phyloP scores from a whole-genome alignment of 352 stramenopile species.

The Globisporangium nodosum region DNA sequence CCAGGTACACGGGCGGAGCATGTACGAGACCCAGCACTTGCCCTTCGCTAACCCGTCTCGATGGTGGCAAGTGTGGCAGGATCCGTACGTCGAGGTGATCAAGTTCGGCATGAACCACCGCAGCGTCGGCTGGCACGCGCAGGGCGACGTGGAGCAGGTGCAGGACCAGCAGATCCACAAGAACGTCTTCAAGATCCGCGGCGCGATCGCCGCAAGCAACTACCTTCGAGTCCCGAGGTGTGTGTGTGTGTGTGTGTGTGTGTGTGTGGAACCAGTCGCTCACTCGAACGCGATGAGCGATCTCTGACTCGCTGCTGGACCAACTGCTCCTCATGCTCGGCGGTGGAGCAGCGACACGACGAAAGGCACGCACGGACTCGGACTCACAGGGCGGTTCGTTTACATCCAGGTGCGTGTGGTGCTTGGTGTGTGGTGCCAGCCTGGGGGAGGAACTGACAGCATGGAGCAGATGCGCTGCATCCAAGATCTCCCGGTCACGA shows the following conservation, averaged over 20 bases:
- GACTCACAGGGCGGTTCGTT: constrained; percentile 57
- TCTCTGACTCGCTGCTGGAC: neutral
- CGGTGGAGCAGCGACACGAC: constrained; percentile 23
- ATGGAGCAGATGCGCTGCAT: constrained; percentile 29
- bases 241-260: constrained; percentile 3
- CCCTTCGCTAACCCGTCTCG: no score
- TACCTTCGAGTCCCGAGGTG: constrained; percentile 66
- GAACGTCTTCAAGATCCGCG: constrained; percentile 72
- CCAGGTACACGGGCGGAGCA: constrained; percentile 16
- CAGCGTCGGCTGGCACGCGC: constrained; percentile 42
- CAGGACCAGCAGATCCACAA: constrained; percentile 68
- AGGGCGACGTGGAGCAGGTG: constrained; percentile 65
- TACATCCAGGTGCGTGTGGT: constrained; percentile 53
- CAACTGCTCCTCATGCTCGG: neutral
- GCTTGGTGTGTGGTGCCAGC: neutral
- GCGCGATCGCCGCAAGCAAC: constrained; percentile 65
- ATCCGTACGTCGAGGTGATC: constrained; percentile 84
- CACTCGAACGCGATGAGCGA: neutral
- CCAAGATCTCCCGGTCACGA: constrained; percentile 33
- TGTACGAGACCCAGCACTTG: no score
- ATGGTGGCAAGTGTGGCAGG: constrained; percentile 60
- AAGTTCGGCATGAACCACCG: constrained; percentile 62
- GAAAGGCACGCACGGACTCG: constrained; percentile 49
- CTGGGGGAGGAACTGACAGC: no score
- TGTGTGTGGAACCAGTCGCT: neutral